A percentile compares a stretch with the other conserved stretches of the same genome.
These are phyloP conservation scores for Thelonectria rubi DNA, from an alignment of 2,329 filamentous ascomycete genomes.

Conservation along the genomic window DNA sequence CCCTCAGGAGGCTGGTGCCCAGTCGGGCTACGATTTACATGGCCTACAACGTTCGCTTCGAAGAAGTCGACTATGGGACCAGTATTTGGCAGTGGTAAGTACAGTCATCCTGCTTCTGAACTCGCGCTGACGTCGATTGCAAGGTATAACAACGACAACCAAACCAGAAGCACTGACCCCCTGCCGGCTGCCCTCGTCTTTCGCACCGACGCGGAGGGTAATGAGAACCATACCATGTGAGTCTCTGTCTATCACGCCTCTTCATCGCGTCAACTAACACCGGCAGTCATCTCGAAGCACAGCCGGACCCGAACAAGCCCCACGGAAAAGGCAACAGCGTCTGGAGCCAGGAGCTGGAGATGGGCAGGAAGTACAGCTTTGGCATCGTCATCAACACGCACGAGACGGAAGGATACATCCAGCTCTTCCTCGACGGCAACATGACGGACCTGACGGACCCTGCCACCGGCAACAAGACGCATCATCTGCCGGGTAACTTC, in stretches of 20 bases:
- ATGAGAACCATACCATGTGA: slow-evolving; percentile 1
- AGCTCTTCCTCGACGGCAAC: slow-evolving; percentile 1
- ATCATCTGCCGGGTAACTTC: slow-evolving; percentile 1
- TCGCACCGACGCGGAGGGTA: background rate
- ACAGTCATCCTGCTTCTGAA: background rate
- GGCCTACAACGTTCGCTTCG: slow-evolving; percentile 6
- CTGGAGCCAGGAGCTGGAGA: slow-evolving; percentile 9
- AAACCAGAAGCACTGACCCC: background rate
- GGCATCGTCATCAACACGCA: slow-evolving; percentile 7
- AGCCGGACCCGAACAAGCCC: background rate
- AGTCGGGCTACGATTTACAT: background rate
- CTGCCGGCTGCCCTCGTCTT: slow-evolving; percentile 4
- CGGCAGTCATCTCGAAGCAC: background rate
- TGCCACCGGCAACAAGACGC: background rate
- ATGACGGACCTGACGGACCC: background rate
- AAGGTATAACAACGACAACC: slow-evolving; percentile 3
- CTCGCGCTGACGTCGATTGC: background rate
- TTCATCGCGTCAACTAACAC: background rate
- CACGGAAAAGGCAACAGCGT: background rate
- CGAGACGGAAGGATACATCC: slow-evolving; percentile 1
- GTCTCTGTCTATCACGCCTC: background rate
- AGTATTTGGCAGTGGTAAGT: slow-evolving; percentile 16
- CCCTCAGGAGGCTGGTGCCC: background rate
- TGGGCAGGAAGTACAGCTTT: slow-evolving; percentile 8
- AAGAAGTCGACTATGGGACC: slow-evolving; percentile 3